Conservation (phyloP, 2,329 filamentous ascomycete genomes). For the Xylaria multiplex region DNA sequence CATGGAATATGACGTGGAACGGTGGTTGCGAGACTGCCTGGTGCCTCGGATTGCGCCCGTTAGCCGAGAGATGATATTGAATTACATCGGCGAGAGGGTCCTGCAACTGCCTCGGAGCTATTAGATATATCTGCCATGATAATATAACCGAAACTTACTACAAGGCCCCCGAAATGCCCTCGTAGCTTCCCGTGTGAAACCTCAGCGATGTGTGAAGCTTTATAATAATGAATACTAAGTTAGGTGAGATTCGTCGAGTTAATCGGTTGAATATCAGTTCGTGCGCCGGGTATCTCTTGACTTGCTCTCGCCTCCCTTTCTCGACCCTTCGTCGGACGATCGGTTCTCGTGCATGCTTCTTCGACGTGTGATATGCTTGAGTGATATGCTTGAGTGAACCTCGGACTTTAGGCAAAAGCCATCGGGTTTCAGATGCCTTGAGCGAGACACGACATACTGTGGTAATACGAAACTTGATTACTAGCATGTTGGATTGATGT, state of each 20-base stretch:
- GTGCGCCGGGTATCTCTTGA: neutral
- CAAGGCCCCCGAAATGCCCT: neutral
- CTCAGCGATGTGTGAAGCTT: neutral
- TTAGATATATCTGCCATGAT: conserved; percentile 46
- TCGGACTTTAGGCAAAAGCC: neutral
- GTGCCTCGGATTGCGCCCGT: conserved; percentile 73
- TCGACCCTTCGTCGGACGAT: neutral
- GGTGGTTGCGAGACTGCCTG: conserved; percentile 72
- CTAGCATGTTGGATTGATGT: too few species aligned
- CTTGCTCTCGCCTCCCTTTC: neutral
- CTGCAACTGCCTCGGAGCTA: conserved; percentile 75
- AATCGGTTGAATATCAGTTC: neutral
- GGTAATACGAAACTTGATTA: conserved; percentile 1
- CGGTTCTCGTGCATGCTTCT: too few species aligned
- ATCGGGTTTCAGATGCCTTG: conserved; percentile 3
- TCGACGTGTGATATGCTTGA: neutral
- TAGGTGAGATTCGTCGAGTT: neutral
- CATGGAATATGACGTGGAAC: conserved; percentile 71
- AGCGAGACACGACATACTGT: conserved; percentile 1
- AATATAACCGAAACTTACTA: neutral
- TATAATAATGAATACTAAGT: neutral
- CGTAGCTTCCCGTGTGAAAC: too few species aligned
- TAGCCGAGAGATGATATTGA: conserved; percentile 79
- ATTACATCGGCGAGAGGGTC: conserved; percentile 75
- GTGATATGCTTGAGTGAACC: neutral